These are phyloP conservation scores for Dendrobium huoshanense DNA, from an alignment of 106 monocot genomes.

Conservation along the genomic window DNA sequence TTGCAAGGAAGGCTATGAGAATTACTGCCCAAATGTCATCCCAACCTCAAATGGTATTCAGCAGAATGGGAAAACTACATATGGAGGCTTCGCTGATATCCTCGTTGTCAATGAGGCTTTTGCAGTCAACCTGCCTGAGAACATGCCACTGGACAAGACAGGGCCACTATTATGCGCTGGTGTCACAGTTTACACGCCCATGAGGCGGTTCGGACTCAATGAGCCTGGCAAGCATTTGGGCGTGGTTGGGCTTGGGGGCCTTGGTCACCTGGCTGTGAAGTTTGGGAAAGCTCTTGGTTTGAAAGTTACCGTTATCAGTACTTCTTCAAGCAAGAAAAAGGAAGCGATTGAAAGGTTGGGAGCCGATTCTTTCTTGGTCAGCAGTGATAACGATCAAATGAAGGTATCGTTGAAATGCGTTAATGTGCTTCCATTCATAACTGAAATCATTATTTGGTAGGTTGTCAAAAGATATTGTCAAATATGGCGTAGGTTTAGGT, in stretches of 20 bases:
- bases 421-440: too few relatives aligned
- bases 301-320: slow-evolving; percentile 24
- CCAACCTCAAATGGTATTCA: neutral
- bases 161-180: slow-evolving; percentile 24
- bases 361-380: slow-evolving; percentile 21
- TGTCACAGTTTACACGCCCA: slow-evolving; percentile 18
- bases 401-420: slow-evolving; percentile 3
- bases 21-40: neutral
- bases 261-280: slow-evolving; percentile 30
- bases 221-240: slow-evolving; percentile 16
- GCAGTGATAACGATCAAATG: slow-evolving; percentile 14
- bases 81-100: slow-evolving; percentile 25
- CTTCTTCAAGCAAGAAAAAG: slow-evolving; percentile 14
- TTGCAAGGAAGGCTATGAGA: neutral
- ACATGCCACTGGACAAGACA: slow-evolving; percentile 3
- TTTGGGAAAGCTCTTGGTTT: slow-evolving; percentile 23
- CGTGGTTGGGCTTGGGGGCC: slow-evolving; percentile 28
- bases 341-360: slow-evolving; percentile 21
- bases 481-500: too few relatives aligned
- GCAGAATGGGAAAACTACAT: neutral
- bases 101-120: slow-evolving; percentile 20
- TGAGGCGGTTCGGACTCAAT: slow-evolving; percentile 13
- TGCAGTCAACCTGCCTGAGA: slow-evolving; percentile 11
- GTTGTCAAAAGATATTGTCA: too few relatives aligned
- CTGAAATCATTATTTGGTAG: neutral